These are phyloP conservation scores for Debaryomyces prosopidis DNA, from an alignment of 805 yeast species.

Conservation along the genomic window DNA sequence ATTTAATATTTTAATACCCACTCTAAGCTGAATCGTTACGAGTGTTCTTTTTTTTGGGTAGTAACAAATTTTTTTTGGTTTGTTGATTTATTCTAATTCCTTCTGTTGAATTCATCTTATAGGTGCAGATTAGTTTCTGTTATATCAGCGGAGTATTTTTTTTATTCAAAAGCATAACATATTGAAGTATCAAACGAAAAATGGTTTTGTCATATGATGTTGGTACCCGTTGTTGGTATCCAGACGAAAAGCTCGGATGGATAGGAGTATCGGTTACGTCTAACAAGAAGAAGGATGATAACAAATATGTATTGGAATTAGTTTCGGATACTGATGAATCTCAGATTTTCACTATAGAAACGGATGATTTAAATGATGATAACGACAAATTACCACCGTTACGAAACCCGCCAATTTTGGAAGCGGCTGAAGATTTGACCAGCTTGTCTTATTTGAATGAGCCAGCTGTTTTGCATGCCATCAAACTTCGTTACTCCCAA, in stretches of 20 bases:
- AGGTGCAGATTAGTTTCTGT: neutral
- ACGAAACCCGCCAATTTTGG: slow-evolving; percentile 88
- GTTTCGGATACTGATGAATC: slow-evolving; percentile 50
- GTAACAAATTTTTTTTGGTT: neutral
- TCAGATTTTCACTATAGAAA: slow-evolving; percentile 46
- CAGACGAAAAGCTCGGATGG: slow-evolving; percentile 75
- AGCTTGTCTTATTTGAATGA: slow-evolving; percentile 90
- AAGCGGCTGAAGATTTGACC: slow-evolving; percentile 93
- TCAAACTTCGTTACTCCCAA: slow-evolving; percentile 83
- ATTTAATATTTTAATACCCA: neutral
- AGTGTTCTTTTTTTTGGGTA: neutral
- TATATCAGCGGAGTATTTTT: neutral
- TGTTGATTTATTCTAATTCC: neutral
- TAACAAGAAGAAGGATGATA: slow-evolving; percentile 39
- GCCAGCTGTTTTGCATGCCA: slow-evolving; percentile 95
- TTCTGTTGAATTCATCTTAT: neutral
- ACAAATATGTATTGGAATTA: slow-evolving; percentile 51
- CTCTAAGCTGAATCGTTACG: neutral
- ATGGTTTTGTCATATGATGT: slow-evolving; percentile 14
- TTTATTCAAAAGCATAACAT: neutral
- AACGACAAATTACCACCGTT: slow-evolving; percentile 69
- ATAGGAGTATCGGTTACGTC: slow-evolving; percentile 62
- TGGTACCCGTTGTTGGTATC: slow-evolving; percentile 70
- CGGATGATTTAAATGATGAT: slow-evolving; percentile 50
- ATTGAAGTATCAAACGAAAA: neutral